Evolutionary conservation across 352 stramenopile genomes (phyloP), one percentile per base, ranked within the genome.

Genomic region (Phytophthora rubi): DNA sequence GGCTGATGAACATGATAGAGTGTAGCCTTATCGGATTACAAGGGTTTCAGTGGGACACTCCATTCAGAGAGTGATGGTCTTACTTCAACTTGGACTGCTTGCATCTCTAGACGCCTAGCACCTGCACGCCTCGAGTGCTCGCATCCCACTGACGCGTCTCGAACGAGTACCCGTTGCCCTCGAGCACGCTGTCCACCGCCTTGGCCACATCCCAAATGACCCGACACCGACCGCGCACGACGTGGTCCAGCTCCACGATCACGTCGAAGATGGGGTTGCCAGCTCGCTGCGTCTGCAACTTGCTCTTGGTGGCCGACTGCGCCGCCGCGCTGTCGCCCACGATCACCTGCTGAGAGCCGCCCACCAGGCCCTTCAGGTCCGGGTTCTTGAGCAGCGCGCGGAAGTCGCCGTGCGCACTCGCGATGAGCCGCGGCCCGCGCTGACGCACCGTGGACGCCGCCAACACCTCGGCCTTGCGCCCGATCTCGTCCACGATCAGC

Each of bases 401-500:
- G 18, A 98, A 81, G 64, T 96, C 81, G 42, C 91, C 93, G 56
- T 97, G 90, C 1, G 90, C 89, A 59, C 83, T 95, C 16, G 91
- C 91, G 45, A 97, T 90, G 37, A 97, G 62, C 13, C 91, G 79
- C 9, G 93, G 87, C 18, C 91, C 91, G 18, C 91, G 81, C 69
- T 96, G 76, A 9, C 86, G 85, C 58, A 80, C 77, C 7, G 86
- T 95, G 12, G 71, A 79, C 23, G 87, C 84, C 30, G 86, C 81
- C 59, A 88, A 73, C 18, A 97, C 91, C 54, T 98, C 92, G 16
- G 69, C 79, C 9, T 82, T 83, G 32, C 89, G 77, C 42, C 89
- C 87, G 66, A 98, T 94, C 68, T 98, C 91, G 73, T 98, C 92
- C 52, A 98, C 83, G 32, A 98, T 86, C 47, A 98, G 82, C 26